Evolutionary conservation across 345 rosid genomes (phyloP), one percentile per base, ranked within the genome.

Genomic region (Camelina neglecta): DNA sequence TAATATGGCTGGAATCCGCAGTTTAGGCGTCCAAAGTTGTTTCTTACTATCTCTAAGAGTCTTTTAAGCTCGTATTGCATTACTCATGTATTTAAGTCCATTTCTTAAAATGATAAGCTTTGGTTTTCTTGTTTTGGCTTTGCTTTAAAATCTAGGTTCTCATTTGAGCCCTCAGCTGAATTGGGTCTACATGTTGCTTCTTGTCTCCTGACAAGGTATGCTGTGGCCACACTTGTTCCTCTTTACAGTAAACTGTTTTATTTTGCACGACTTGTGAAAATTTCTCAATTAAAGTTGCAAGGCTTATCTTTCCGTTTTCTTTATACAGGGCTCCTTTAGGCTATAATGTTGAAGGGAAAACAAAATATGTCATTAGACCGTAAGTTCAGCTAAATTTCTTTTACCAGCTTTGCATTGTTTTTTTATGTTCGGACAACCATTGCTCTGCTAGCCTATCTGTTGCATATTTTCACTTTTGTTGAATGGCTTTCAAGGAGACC

Each of bases 181-280:
- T 81, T 93, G 82, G 98, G 98, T 65, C 85, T 93, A 65, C 87
- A 90, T 73, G 84, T 93, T 57, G 98, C 98, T 63, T 93, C 98
- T 15, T 93, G 97, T 84, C 76, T 93, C 73, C 74, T 93, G 59
- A 91, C 97, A 74, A 88, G 97, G 98, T 89, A 82, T 48, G 57
- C 7, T 75, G 65, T 54, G 55, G 36, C 72, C 42, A 67, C 48
- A 24, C 33, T 24, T 3, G 11, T 68, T 12, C 60, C 21, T 16
- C 23, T 47, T 68, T 35, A 67, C 54, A 39, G 59, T 35, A 41
- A 59, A 65, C 8, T 45, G 15, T 47, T 21, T 29, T 57, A 26
- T 24, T 11, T 64, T 16, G 36, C 35, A 53, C 9, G 29, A 60
- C 63, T 58, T 67, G 47, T 16, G 44, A 11, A 23, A 0, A 9